phyloP scores from a whole-genome alignment of 1,284 basidiomycete species.

The Rhodotorula sp. region DNA sequence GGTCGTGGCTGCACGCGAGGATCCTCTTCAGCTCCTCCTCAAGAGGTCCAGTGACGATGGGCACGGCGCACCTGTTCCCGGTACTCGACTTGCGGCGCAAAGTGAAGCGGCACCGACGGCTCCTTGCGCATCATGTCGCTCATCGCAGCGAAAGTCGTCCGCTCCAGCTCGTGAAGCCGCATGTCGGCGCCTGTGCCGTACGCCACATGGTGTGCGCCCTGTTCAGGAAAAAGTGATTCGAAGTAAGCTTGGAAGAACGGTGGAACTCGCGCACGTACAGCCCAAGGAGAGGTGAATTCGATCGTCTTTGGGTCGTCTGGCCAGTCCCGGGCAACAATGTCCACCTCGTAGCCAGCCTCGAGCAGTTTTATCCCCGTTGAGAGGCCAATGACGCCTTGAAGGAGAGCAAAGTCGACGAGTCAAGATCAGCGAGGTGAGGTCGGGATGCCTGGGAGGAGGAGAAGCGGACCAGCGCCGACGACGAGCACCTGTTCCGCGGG shows the following conservation, averaged over 20 bases:
- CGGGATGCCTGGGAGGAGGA: neutral
- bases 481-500: constrained; percentile 2
- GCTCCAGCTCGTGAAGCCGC: constrained; percentile 57
- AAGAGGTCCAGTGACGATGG: neutral
- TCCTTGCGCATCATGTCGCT: constrained; percentile 63
- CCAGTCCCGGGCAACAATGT: constrained; percentile 64
- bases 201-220: constrained; percentile 41
- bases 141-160: constrained; percentile 67
- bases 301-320: constrained; percentile 66
- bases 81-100: constrained; percentile 62
- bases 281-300: constrained; percentile 72
- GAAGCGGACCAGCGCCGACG: constrained; percentile 11
- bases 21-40: neutral
- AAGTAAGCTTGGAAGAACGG: neutral
- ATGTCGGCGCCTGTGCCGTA: constrained; percentile 29
- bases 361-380: constrained; percentile 66
- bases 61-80: constrained; percentile 51
- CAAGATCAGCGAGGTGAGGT: neutral
- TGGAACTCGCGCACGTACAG: constrained; percentile 54
- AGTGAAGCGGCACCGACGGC: constrained; percentile 61
- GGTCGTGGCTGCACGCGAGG: neutral
- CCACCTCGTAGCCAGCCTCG: constrained; percentile 61
- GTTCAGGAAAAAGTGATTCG: no score
- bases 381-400: constrained; percentile 65
- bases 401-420: neutral